Evolutionary conservation across 202 grass and related monocot species (phyloP).

Genomic region (Schoenoplectus tabernaemontani): DNA sequence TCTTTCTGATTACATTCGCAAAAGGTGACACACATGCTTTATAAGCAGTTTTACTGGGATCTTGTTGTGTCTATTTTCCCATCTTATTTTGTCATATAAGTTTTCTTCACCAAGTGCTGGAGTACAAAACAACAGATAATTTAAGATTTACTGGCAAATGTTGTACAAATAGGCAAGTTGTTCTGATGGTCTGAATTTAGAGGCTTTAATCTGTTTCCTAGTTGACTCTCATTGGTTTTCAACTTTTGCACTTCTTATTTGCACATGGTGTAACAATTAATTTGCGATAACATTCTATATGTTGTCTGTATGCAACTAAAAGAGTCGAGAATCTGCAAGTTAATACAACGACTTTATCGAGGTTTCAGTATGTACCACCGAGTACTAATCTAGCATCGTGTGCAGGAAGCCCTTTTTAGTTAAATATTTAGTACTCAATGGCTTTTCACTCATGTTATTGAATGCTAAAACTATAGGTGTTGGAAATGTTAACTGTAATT

Average conservation of each 20-base stretch:
- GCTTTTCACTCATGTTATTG: neutral
- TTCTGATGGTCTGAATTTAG: neutral
- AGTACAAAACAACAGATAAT: neutral
- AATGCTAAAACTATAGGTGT: neutral
- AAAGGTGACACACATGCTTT: constrained; percentile 15
- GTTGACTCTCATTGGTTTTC: neutral
- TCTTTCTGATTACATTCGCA: constrained; percentile 53
- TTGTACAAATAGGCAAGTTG: neutral
- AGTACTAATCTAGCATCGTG: neutral
- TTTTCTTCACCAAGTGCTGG: neutral
- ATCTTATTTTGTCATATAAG: neutral
- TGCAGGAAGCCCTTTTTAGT: neutral
- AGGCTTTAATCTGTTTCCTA: neutral
- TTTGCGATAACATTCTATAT: neutral
- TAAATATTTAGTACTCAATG: neutral
- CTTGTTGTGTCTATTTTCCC: neutral
- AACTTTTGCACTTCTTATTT: neutral
- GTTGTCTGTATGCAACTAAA: neutral
- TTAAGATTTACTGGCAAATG: neutral
- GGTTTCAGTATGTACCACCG: neutral
- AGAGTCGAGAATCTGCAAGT: neutral
- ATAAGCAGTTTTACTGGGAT: neutral
- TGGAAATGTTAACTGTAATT: neutral
- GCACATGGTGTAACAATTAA: neutral
- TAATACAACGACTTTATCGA: neutral